These are phyloP conservation scores for Groenewaldozyma tartarivorans DNA, from an alignment of 805 yeast species.

Conservation along the genomic window DNA sequence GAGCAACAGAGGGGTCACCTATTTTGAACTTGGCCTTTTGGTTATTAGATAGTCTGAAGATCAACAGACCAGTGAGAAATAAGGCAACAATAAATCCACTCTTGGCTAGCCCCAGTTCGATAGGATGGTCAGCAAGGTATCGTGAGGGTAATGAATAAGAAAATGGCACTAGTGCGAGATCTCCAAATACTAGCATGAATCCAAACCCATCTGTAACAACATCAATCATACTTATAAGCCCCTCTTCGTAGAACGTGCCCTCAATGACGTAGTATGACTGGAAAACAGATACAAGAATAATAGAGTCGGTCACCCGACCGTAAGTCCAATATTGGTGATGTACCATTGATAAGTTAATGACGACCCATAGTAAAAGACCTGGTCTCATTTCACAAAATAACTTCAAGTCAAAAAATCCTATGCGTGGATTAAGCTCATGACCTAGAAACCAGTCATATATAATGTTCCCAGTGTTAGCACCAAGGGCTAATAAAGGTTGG, in stretches of 20 bases:
- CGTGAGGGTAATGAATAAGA: constrained; percentile 81
- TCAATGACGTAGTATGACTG: constrained; percentile 83
- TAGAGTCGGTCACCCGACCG: constrained; percentile 60
- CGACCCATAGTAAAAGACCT: constrained; percentile 79
- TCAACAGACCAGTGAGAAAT: constrained; percentile 58
- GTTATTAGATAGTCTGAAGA: constrained; percentile 75
- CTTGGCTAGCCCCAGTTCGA: constrained; percentile 40
- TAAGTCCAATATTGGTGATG: constrained; percentile 65
- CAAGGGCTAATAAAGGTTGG: constrained; percentile 69
- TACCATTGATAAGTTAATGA: constrained; percentile 66
- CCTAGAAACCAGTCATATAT: constrained; percentile 96
- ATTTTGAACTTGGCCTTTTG: constrained; percentile 79
- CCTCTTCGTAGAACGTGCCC: constrained; percentile 87
- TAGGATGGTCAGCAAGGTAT: constrained; percentile 57
- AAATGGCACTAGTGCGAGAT: constrained; percentile 86
- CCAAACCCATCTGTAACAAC: constrained; percentile 96
- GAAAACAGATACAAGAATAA: constrained; percentile 55
- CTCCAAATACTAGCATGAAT: constrained; percentile 92
- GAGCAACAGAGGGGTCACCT: constrained; percentile 53
- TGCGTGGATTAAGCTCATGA: constrained; percentile 86
- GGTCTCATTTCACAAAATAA: constrained; percentile 91
- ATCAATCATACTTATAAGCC: constrained; percentile 89
- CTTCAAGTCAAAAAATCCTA: constrained; percentile 80
- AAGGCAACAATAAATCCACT: constrained; percentile 35
- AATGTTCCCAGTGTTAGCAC: constrained; percentile 72